A percentile compares a stretch with the other conserved stretches of the same genome.
phyloP scores from a whole-genome alignment of 2,329 filamentous ascomycete genomes.

The Annulohypoxylon truncatum region DNA sequence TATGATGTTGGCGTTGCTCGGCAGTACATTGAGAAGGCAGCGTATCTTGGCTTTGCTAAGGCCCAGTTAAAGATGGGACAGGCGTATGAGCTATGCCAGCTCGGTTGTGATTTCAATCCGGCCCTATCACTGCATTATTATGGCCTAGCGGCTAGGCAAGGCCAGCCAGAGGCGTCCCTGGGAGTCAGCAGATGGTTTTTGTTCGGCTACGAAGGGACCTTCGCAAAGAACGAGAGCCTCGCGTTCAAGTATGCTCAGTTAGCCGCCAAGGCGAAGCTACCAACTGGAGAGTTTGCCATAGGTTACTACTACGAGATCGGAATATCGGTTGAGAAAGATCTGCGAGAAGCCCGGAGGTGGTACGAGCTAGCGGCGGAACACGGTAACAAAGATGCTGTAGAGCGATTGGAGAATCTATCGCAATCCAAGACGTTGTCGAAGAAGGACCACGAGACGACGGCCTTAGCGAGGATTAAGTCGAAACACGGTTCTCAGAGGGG shows the following conservation, averaged over 20 bases:
- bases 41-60: conserved; percentile 94
- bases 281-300: conserved; percentile 95
- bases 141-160: conserved; percentile 89
- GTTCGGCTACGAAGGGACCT: conserved; percentile 91
- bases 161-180: conserved; percentile 92
- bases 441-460: conserved; percentile 91
- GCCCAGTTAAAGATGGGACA: conserved; percentile 98
- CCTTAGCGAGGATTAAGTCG: conserved; percentile 87
- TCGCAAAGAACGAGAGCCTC: conserved; percentile 94
- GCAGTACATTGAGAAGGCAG: conserved; percentile 94
- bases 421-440: conserved; percentile 87
- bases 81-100: conserved; percentile 91
- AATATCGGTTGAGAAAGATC: conserved; percentile 86
- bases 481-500: conserved; percentile 77
- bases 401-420: conserved; percentile 84
- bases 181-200: conserved; percentile 99
- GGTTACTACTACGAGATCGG: conserved; percentile 98
- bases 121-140: conserved; percentile 96
- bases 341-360: conserved; percentile 87
- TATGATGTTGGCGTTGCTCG: conserved; percentile 79
- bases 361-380: conserved; percentile 90
- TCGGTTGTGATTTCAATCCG: conserved; percentile 95
- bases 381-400: conserved; percentile 89
- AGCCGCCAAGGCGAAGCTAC: conserved; percentile 82
- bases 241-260: conserved; percentile 92